Evolutionary conservation across 768 basidiomycete genomes (phyloP), one percentile per base, ranked within the genome.

Genomic region (Collybia sordida): DNA sequence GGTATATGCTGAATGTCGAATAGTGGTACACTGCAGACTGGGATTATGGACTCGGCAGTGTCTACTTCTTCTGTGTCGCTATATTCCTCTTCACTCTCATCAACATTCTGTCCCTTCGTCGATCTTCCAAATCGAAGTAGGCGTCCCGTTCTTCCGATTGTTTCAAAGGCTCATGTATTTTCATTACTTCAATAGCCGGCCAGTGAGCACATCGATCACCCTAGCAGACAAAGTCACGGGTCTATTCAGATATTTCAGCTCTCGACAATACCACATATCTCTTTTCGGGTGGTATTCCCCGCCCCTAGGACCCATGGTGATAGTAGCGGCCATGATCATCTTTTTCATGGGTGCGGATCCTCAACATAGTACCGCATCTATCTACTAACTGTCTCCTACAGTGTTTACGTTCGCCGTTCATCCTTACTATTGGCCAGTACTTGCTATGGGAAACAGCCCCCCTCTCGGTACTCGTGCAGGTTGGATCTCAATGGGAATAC

Each of bases 401-500:
- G 64, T 46, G 1, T 56, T 68, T 3, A 53, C 57, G 23, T 59
- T 68, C 45, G 58, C 59, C 2, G 58, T 48, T 1, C 61, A 53
- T 18, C 65, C 67, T 14, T 68, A 63, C 45, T 63, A 65, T 39
- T 68, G 64, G 64, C 61, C 65, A 4, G 63, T 60, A 43, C 44
- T 47, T 1, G 55, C 45, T 5, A 68, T 68, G 67, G 67, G 67
- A 3, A 56, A 65, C 35, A 65, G 64, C 37, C 61, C 60, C 14
- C 67, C 67, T 27, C 51, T 68, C 17, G 60, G 57, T 4, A 66
- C 65, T 2, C 57, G 70, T 6, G 40, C 62, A 9, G 70, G 68
- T 1, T 70, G 67, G 68, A 65, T 70, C 11, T 64, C 67, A 1
- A 63, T 69, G 24, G 70, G 66, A 4, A 67, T 68, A 35, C 60